These are phyloP conservation scores for Ailanthus altissimus DNA, from an alignment of 345 rosid species.

Conservation along the genomic window DNA sequence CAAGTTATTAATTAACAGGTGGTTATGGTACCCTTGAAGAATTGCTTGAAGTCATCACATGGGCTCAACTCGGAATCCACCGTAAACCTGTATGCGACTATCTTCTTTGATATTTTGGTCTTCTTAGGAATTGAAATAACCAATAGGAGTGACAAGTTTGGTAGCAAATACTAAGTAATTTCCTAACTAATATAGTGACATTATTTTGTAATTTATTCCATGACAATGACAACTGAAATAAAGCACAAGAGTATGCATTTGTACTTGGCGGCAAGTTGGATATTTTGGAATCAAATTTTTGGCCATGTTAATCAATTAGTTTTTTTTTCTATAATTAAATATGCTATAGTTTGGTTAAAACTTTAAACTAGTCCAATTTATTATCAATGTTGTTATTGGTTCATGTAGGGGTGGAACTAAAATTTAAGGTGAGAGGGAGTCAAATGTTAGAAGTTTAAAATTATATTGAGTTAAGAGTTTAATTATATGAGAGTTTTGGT, in stretches of 20 bases:
- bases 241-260: not conserved
- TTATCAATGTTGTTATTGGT: not conserved
- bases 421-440: too few relatives aligned
- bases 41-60: conserved; percentile 89
- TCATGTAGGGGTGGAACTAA: too few relatives aligned
- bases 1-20: conserved; percentile 40
- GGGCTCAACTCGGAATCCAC: conserved; percentile 99
- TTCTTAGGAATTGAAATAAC: not conserved
- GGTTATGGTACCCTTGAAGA: conserved; percentile 98
- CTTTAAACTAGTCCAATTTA: too few relatives aligned
- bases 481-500: too few relatives aligned
- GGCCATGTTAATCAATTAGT: too few relatives aligned
- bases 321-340: not conserved
- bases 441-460: too few relatives aligned
- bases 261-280: not conserved
- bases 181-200: too few relatives aligned
- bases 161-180: too few relatives aligned
- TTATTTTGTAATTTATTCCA: too few relatives aligned
- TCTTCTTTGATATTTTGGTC: not conserved
- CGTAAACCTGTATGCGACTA: conserved; percentile 71
- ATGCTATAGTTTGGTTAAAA: not conserved
- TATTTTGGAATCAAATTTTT: not conserved
- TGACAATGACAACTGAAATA: too few relatives aligned
- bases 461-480: too few relatives aligned
- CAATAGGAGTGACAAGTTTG: not conserved